Evolutionary conservation across 345 rosid genomes (phyloP).

Genomic region (Salix suchowensis): DNA sequence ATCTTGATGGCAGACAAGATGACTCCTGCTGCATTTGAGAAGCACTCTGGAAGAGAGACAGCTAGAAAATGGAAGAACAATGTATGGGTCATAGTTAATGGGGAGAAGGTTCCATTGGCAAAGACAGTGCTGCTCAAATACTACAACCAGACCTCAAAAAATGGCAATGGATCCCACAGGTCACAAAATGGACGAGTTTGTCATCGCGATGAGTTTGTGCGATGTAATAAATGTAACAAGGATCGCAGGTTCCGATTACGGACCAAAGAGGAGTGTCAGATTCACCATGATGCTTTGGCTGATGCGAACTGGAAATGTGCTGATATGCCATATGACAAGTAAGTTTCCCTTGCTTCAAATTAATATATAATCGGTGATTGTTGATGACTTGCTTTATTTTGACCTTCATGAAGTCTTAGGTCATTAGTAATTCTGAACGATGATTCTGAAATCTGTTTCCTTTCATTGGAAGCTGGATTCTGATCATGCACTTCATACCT

Average conservation of each 20-base stretch:
- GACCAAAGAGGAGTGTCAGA: constrained; percentile 69
- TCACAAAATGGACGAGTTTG: constrained; percentile 60
- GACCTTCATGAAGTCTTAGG: background rate
- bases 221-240: constrained; percentile 70
- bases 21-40: constrained; percentile 97
- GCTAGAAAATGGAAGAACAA: constrained; percentile 99
- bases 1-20: constrained; percentile 61
- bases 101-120: constrained; percentile 87
- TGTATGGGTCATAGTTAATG: constrained; percentile 86
- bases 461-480: background rate
- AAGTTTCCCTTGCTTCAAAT: constrained; percentile 16
- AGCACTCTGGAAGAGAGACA: constrained; percentile 99
- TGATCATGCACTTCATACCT: background rate
- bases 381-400: background rate
- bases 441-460: background rate
- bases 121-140: constrained; percentile 88
- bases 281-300: constrained; percentile 80
- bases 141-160: constrained; percentile 71
- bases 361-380: background rate
- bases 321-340: constrained; percentile 74
- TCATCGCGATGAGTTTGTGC: constrained; percentile 84
- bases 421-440: background rate
- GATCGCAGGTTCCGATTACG: constrained; percentile 81
- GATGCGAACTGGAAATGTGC: constrained; percentile 77
- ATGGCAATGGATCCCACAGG: constrained; percentile 56